Evolutionary conservation across 2,329 filamentous ascomycete species (phyloP).

Genomic region (Pleomassaria siparia): DNA sequence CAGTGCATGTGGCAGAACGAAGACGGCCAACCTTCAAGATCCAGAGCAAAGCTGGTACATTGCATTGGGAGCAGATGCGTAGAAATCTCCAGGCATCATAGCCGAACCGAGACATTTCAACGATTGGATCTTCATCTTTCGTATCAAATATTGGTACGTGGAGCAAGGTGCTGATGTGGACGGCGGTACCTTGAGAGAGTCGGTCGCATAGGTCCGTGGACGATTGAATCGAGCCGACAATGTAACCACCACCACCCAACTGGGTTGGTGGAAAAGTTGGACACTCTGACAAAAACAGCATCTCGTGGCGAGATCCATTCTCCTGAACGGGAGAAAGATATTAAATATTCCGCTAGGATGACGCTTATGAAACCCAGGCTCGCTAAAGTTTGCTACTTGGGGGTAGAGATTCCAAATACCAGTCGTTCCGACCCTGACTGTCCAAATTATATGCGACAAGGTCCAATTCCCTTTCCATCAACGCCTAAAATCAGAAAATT

Average conservation of each 20-base stretch:
- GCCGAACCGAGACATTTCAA: not conserved
- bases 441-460: not conserved
- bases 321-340: conserved; percentile 1
- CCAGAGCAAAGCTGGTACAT: not conserved
- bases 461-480: conserved; percentile 1
- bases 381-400: conserved; percentile 3
- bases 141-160: not conserved
- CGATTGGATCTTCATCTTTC: conserved; percentile 1
- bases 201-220: not conserved
- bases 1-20: not conserved
- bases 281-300: not conserved
- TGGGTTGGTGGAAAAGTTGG: not conserved
- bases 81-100: too few relatives aligned
- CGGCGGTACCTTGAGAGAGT: not conserved
- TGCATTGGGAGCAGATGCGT: too few relatives aligned
- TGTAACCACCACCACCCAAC: not conserved
- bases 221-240: not conserved
- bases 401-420: conserved; percentile 8
- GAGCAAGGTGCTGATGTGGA: not conserved
- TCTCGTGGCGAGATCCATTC: not conserved
- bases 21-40: not conserved
- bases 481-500: conserved; percentile 1
- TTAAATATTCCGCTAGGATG: conserved; percentile 5
- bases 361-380: conserved; percentile 7
- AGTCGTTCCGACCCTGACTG: not conserved